phyloP scores from a whole-genome alignment of 306 rosid species.

The Echinosophora koreensis region DNA sequence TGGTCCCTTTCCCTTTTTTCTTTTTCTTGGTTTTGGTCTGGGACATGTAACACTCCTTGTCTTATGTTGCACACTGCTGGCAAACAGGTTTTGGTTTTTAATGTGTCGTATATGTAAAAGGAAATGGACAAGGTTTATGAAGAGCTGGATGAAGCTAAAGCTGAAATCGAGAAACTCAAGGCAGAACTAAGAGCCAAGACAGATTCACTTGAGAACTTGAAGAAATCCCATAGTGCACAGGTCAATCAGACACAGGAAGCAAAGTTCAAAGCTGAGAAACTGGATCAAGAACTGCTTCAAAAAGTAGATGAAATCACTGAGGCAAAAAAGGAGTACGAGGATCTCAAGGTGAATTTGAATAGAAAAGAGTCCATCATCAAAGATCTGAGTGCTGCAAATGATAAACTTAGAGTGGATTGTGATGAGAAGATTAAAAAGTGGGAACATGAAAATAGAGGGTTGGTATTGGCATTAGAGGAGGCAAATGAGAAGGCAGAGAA shows the following conservation, averaged over 20 bases:
- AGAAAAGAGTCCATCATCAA: conserved; percentile 62
- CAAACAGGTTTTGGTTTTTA: conserved; percentile 20
- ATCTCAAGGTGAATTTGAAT: conserved; percentile 53
- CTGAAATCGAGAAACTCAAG: conserved; percentile 69
- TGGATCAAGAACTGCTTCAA: conserved; percentile 60
- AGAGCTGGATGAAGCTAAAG: conserved; percentile 76
- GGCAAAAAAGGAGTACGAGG: conserved; percentile 52
- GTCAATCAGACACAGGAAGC: conserved; percentile 57
- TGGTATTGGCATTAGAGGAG: conserved; percentile 66
- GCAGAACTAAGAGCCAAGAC: conserved; percentile 63
- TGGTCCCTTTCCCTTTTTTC: background rate
- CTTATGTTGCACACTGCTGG: conserved; percentile 18
- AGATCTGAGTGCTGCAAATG: conserved; percentile 66
- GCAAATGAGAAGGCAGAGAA: conserved; percentile 65
- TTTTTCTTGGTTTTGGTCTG: background rate
- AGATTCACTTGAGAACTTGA: conserved; percentile 61
- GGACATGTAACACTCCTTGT: background rate
- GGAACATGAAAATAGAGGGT: conserved; percentile 60
- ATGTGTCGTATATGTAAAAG: conserved; percentile 35
- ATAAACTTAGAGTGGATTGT: conserved; percentile 58
- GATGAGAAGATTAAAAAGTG: conserved; percentile 52
- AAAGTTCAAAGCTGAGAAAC: conserved; percentile 64
- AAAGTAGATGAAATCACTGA: conserved; percentile 51
- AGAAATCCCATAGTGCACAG: conserved; percentile 65
- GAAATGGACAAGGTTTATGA: conserved; percentile 68